Base-by-base conservation (phyloP, 208 protist genomes). In the Trypanosomatidae sp. region DNA sequence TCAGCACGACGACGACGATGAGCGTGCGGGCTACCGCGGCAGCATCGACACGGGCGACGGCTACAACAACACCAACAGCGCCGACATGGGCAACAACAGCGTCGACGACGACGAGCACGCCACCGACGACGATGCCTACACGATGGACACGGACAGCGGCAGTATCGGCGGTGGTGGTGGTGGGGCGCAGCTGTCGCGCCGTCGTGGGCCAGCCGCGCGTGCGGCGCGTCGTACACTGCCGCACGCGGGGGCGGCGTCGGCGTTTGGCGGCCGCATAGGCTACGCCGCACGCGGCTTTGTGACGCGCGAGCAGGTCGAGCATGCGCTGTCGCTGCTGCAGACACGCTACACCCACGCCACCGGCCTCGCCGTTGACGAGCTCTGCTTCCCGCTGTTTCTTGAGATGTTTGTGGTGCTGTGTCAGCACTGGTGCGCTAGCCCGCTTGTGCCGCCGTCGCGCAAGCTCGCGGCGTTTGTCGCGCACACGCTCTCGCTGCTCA, bases 401-500 rank as follows among this genome's bases (percentile, higher is more conserved):
- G 75, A 92, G 38, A 56, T 52, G 16, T 33, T 92, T 25, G 51
- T 55, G 8, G 51, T 71, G 21, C 19, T 79, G 15, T 57, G 56
- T 19, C 25, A 70, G 26, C 76, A 88, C 58, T 92, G 83, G 79
- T 92, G 75, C 49, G 72, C 79, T 5, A 74, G 88, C 32, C 72
- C 72, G n/a, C 56, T 74, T n/a, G 61, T 88, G 1, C 69, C 65
- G 4, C 44, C 53, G 2, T 49, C 83, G 7, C 71, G 83, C 37
- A 84, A 84, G 26, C 56, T 87, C 0, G 83, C 78, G 0, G 71
- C 63, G 8, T 92, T 92, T 48, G 30, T 92, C 7, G 39, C 62
- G 6, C 27, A 49, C 53, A 54, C 69, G n/a, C 46, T 88, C 7
- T 56, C 63, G 26, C 77, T 79, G 49, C 63, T 92, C 30, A 72